Evolutionary conservation across 495 filamentous ascomycete species (phyloP).

Genomic region (Halenospora varia): DNA sequence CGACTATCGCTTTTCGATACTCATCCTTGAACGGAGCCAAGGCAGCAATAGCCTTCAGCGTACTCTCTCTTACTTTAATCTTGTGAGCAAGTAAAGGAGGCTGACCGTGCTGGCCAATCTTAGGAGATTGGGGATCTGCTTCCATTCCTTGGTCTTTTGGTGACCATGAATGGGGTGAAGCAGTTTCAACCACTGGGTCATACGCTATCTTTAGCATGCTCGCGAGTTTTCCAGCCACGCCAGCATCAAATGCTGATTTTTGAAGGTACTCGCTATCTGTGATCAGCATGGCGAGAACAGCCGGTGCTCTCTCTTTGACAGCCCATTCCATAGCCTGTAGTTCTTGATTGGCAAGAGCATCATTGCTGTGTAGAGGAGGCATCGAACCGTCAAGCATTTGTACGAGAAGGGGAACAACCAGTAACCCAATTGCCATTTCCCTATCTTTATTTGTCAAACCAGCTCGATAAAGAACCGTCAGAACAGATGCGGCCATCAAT

Average conservation of each 20-base stretch:
- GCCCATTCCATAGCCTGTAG: constrained; percentile 33
- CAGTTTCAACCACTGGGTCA: constrained; percentile 40
- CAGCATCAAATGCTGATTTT: constrained; percentile 75
- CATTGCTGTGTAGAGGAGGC: constrained; percentile 24
- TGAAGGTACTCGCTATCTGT: constrained; percentile 73
- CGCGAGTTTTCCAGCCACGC: constrained; percentile 66
- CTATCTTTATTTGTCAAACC: constrained; percentile 60
- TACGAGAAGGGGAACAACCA: constrained; percentile 70
- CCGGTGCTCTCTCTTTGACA: constrained; percentile 67
- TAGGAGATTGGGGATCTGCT: constrained; percentile 26
- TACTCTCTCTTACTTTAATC: constrained; percentile 70
- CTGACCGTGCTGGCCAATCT: constrained; percentile 56
- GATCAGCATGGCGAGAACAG: constrained; percentile 72
- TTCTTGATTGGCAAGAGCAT: constrained; percentile 31
- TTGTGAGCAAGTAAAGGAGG: constrained; percentile 64
- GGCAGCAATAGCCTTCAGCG: constrained; percentile 74
- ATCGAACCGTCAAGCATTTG: constrained; percentile 56
- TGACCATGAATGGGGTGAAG: constrained; percentile 40
- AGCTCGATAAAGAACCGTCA: constrained; percentile 71
- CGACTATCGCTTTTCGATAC: constrained; percentile 78
- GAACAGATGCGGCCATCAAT: constrained; percentile 73
- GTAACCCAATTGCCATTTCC: constrained; percentile 56
- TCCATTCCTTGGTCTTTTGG: constrained; percentile 25
- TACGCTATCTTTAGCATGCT: constrained; percentile 70
- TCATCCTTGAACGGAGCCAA: constrained; percentile 78